A percentile compares a stretch with the other conserved stretches of the same genome.
phyloP scores from a whole-genome alignment of 768 basidiomycete genomes.

The Russula dissimulans region DNA sequence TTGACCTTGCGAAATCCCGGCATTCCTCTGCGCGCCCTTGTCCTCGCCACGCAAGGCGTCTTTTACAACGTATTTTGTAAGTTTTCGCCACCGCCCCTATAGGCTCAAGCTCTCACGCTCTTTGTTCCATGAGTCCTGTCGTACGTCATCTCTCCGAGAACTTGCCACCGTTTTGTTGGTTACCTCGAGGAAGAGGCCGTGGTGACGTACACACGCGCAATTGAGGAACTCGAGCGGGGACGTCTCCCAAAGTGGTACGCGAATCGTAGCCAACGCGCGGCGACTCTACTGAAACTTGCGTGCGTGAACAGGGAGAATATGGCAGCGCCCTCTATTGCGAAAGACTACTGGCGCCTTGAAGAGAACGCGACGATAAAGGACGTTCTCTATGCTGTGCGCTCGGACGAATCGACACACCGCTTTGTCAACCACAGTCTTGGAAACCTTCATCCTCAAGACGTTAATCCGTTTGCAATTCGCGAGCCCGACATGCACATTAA shows the following conservation, averaged over 20 bases:
- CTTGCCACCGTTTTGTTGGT: slow-evolving; percentile 87
- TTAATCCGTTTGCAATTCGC: slow-evolving; percentile 82
- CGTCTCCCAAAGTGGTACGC: slow-evolving; percentile 70
- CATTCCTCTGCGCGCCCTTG: slow-evolving; percentile 66
- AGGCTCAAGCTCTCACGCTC: neutral
- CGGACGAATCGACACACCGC: slow-evolving; percentile 87
- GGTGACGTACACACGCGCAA: slow-evolving; percentile 78
- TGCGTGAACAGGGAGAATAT: slow-evolving; percentile 41
- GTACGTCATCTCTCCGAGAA: slow-evolving; percentile 66
- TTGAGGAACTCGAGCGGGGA: slow-evolving; percentile 75
- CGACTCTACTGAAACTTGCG: neutral
- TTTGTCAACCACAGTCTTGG: slow-evolving; percentile 96
- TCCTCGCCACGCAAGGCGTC: slow-evolving; percentile 88
- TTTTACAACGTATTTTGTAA: slow-evolving; percentile 83
- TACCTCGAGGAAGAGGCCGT: slow-evolving; percentile 95
- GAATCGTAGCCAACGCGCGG: neutral
- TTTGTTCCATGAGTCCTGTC: slow-evolving; percentile 43
- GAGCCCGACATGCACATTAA: slow-evolving; percentile 85
- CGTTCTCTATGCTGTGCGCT: slow-evolving; percentile 84
- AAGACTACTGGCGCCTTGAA: slow-evolving; percentile 86
- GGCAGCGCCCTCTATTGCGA: slow-evolving; percentile 81
- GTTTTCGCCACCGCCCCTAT: slow-evolving; percentile 17
- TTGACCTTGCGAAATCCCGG: slow-evolving; percentile 84
- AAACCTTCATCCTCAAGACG: slow-evolving; percentile 69
- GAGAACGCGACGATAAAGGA: slow-evolving; percentile 73